A percentile compares a stretch with the other conserved stretches of the same genome.
Conservation (phyloP, 75 land plant species). For the Selaginella moellendorffii region DNA sequence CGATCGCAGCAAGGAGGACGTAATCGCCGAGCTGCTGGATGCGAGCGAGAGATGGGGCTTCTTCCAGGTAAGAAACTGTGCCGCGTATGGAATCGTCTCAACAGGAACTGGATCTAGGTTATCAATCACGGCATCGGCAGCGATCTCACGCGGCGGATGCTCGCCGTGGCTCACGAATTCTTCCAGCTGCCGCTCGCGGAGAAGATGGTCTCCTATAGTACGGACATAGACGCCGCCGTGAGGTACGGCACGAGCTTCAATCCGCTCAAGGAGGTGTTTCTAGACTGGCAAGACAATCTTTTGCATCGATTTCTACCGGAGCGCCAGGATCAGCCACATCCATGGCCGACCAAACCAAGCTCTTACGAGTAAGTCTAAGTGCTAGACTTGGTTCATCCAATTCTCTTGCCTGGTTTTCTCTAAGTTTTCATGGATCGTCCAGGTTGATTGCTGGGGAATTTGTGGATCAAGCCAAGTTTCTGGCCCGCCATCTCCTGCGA, state of each 20-base stretch:
- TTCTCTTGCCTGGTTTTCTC: no score
- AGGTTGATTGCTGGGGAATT: no score
- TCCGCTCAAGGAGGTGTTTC: not conserved
- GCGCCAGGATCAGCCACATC: not conserved
- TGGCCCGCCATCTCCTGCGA: no score
- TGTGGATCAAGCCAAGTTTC: no score
- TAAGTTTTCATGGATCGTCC: no score
- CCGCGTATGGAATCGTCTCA: not conserved
- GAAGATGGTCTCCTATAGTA: not conserved
- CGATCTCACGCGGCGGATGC: not conserved
- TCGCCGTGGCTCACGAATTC: not conserved
- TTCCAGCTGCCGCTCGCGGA: slow-evolving; percentile 5
- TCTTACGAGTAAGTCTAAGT: not conserved
- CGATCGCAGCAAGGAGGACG: not conserved
- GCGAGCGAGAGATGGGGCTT: not conserved
- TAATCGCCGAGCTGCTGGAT: not conserved
- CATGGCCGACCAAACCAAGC: not conserved
- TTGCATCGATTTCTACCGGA: not conserved
- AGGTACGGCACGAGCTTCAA: slow-evolving; percentile 3
- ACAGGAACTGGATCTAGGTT: not conserved
- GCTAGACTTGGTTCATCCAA: no score
- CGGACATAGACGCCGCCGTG: not conserved
- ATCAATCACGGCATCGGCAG: not conserved
- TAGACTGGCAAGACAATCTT: slow-evolving; percentile 7
- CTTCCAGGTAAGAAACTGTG: not conserved